A percentile compares a stretch with the other conserved stretches of the same genome.
These are phyloP conservation scores for Daucus carota DNA, from an alignment of 129 eudicot species.

Conservation along the genomic window DNA sequence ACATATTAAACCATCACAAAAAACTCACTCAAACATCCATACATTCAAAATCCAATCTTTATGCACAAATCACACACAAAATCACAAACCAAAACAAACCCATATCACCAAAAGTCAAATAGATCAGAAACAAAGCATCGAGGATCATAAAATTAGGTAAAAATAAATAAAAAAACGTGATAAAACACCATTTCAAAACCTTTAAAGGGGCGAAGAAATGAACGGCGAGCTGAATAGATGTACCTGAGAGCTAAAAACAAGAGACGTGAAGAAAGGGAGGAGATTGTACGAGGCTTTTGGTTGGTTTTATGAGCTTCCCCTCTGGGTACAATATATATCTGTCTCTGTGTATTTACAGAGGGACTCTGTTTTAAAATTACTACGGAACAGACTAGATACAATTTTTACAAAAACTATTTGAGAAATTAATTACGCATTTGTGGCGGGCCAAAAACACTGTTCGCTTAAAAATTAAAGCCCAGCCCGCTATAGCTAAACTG, in stretches of 20 bases:
- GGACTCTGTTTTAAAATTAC: background rate
- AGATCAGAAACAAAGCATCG: background rate
- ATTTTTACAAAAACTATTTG: no score
- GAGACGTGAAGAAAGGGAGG: background rate
- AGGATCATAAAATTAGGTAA: background rate
- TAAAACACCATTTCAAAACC: background rate
- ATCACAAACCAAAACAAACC: background rate
- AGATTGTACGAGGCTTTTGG: background rate
- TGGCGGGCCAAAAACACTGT: no score
- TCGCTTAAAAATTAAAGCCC: no score
- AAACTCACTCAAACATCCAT: background rate
- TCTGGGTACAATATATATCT: background rate
- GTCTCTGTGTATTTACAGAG: background rate
- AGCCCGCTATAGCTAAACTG: no score
- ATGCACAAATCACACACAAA: background rate
- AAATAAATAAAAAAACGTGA: background rate
- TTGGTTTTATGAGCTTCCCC: background rate
- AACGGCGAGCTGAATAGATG: background rate
- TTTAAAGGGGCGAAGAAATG: background rate
- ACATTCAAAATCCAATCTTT: constrained; percentile 4
- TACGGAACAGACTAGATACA: background rate
- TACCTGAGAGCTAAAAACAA: background rate
- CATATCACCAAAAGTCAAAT: background rate
- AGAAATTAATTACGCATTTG: no score
- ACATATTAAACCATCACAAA: background rate